Evolutionary conservation across 306 rosid genomes (phyloP).

Genomic region (Malus sieversii): DNA sequence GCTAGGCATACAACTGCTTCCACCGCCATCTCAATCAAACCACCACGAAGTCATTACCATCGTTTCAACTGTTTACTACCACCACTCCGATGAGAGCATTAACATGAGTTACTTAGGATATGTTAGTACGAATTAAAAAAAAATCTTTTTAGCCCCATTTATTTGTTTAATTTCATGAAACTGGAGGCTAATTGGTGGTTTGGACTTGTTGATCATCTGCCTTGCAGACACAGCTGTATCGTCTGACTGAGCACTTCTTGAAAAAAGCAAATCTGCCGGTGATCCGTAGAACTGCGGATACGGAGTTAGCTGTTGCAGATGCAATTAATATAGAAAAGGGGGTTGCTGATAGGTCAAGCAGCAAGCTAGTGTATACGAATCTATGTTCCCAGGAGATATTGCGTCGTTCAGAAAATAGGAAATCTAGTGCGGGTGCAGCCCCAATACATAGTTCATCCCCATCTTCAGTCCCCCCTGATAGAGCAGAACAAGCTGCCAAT

Average conservation of each 20-base stretch:
- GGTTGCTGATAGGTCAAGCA: conserved; percentile 77
- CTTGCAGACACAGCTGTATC: conserved; percentile 80
- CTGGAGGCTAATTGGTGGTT: conserved; percentile 3
- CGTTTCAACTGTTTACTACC: neutral
- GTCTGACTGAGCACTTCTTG: conserved; percentile 74
- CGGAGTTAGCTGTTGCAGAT: conserved; percentile 95
- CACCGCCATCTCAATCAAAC: neutral
- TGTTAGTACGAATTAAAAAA: neutral
- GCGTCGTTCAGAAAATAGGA: conserved; percentile 48
- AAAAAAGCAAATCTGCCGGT: conserved; percentile 58
- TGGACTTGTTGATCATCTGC: conserved; percentile 1
- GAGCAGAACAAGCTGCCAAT: conserved; percentile 29
- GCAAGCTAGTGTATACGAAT: conserved; percentile 81
- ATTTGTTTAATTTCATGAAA: neutral
- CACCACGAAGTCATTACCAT: neutral
- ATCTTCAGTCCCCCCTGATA: conserved; percentile 27
- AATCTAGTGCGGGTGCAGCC: conserved; percentile 33
- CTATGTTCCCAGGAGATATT: conserved; percentile 76
- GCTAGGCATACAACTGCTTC: neutral
- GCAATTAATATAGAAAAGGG: conserved; percentile 84
- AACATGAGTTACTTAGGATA: neutral
- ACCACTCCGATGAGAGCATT: neutral
- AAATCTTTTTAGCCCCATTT: neutral
- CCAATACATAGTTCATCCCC: conserved; percentile 28
- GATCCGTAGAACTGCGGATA: conserved; percentile 70